Conservation (phyloP, 306 rosid species). For the Gynostemma pentaphyllum region DNA sequence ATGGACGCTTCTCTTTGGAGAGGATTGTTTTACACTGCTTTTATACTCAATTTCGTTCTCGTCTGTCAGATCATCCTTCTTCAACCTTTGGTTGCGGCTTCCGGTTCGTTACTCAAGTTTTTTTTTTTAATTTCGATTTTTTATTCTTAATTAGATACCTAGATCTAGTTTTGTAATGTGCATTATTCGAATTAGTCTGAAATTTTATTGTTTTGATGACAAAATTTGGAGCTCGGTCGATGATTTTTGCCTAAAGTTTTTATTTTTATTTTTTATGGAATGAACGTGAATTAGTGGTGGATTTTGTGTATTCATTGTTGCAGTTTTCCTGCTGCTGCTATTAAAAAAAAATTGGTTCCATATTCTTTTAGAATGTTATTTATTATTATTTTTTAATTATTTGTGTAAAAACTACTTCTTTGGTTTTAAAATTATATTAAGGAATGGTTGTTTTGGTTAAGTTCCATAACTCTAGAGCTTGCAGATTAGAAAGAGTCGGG, state of each 20-base stretch:
- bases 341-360: too few species aligned
- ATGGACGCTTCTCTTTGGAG: conserved; percentile 55
- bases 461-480: too few species aligned
- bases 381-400: too few species aligned
- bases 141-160: not conserved
- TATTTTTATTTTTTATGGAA: not conserved
- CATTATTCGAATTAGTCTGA: not conserved
- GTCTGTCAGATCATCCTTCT: conserved; percentile 68
- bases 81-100: conserved; percentile 86
- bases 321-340: not conserved
- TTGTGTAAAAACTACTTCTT: too few species aligned
- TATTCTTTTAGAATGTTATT: too few species aligned
- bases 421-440: too few species aligned
- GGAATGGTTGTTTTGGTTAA: too few species aligned
- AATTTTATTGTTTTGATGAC: not conserved
- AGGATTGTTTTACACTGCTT: conserved; percentile 44
- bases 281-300: not conserved
- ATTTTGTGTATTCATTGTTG: not conserved
- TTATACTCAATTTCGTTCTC: conserved; percentile 64
- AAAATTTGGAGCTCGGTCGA: not conserved
- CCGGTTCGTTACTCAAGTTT: conserved; percentile 35
- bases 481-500: too few species aligned
- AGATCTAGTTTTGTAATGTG: conserved; percentile 1
- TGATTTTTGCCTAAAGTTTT: not conserved
- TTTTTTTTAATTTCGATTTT: not conserved